phyloP scores from a whole-genome alignment of 192 early-diverging fungal species.

The Coemansia reversa region DNA sequence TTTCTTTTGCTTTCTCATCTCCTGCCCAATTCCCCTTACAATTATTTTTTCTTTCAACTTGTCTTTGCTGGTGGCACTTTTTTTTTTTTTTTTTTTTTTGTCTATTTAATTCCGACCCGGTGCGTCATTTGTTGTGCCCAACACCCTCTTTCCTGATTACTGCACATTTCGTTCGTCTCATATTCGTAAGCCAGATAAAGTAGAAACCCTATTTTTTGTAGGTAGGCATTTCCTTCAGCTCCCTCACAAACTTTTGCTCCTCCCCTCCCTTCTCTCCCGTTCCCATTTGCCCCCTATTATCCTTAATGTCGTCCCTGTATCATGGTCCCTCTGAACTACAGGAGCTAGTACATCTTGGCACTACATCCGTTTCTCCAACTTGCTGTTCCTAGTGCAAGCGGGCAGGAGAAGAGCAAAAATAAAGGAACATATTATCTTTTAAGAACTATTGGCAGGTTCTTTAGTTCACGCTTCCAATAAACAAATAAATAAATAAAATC shows the following conservation, averaged over 20 bases:
- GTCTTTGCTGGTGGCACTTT: conserved; percentile 2
- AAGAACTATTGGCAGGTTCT: not conserved
- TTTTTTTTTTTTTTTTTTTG: not conserved
- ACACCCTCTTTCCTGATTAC: conserved; percentile 6
- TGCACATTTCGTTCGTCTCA: conserved; percentile 2
- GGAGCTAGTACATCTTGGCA: not conserved
- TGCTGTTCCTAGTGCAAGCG: not conserved
- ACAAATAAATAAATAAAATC: not conserved
- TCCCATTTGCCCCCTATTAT: not conserved
- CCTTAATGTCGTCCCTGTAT: not conserved
- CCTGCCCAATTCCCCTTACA: not conserved
- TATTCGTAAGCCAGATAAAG: not conserved
- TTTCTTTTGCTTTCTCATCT: conserved; percentile 2
- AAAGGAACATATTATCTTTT: not conserved
- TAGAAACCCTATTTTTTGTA: conserved; percentile 2
- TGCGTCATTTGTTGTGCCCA: not conserved
- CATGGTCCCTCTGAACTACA: not conserved
- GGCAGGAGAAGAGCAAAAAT: not conserved
- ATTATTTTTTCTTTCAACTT: conserved; percentile 2
- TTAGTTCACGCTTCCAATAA: not conserved
- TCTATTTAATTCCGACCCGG: conserved; percentile 10
- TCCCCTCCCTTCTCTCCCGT: not conserved
- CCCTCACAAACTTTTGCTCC: not conserved
- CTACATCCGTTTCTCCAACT: not conserved
- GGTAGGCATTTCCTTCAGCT: not conserved